These are phyloP conservation scores for Papiliotrema fonsecae DNA, from an alignment of 1,284 basidiomycete genomes.

Conservation along the genomic window DNA sequence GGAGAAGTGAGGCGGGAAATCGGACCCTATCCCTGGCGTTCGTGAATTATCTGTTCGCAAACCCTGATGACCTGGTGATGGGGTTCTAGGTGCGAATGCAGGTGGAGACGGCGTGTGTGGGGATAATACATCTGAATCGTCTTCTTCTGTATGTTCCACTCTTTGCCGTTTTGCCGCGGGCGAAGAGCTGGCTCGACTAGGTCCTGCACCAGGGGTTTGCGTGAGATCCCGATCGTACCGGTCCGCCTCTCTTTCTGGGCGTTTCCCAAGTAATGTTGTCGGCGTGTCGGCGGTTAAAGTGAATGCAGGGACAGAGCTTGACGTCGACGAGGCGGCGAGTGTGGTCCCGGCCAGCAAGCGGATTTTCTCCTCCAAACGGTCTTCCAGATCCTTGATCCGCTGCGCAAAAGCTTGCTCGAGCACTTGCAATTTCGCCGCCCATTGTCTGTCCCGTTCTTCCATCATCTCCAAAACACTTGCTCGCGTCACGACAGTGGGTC, in stretches of 20 bases:
- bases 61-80: slow-evolving; percentile 31
- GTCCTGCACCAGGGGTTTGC: not conserved
- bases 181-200: not conserved
- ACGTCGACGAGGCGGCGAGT: not conserved
- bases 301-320: not conserved
- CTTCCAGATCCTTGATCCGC: slow-evolving; percentile 17
- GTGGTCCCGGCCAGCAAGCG: not conserved
- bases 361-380: slow-evolving; percentile 11
- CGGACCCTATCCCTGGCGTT: slow-evolving; percentile 20
- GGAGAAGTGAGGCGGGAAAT: slow-evolving; percentile 7
- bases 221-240: not conserved
- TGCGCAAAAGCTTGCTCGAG: slow-evolving; percentile 11
- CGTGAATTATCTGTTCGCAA: slow-evolving; percentile 23
- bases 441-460: slow-evolving; percentile 10
- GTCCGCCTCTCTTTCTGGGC: not conserved
- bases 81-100: slow-evolving; percentile 20
- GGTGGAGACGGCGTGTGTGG: slow-evolving; percentile 23
- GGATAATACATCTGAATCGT: not conserved
- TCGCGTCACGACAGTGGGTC: not conserved
- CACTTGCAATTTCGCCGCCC: slow-evolving; percentile 8
- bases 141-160: slow-evolving; percentile 3
- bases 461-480: slow-evolving; percentile 5
- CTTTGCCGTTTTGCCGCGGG: slow-evolving; percentile 3
- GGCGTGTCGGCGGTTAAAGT: slow-evolving; percentile 4
- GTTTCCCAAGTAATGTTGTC: slow-evolving; percentile 1